A percentile compares a stretch with the other conserved stretches of the same genome.
Conservation (phyloP, 1,284 basidiomycete genomes). For the Ustilago lituana region DNA sequence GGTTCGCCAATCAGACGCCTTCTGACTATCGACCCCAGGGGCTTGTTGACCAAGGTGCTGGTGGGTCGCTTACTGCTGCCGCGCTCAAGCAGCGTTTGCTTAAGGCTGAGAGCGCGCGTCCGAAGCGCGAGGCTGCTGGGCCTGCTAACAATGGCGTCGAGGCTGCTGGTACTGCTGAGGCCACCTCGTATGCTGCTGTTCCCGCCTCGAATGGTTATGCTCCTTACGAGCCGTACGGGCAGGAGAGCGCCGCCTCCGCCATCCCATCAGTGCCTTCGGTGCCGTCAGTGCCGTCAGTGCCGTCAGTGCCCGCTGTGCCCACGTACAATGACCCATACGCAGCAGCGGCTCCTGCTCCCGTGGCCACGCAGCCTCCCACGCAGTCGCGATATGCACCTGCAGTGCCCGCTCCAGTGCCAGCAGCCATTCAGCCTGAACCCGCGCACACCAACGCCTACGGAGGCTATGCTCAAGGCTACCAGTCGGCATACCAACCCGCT, state of each 20-base stretch:
- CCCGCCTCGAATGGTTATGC: constrained; percentile 37
- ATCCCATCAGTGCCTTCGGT: constrained; percentile 3
- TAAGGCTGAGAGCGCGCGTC: constrained; percentile 49
- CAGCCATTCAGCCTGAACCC: constrained; percentile 25
- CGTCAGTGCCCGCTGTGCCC: constrained; percentile 30
- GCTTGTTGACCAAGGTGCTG: constrained; percentile 15
- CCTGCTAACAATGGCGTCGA: neutral
- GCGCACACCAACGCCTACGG: constrained; percentile 34
- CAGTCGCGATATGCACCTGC: constrained; percentile 70
- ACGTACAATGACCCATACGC: constrained; percentile 38
- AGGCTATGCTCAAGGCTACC: constrained; percentile 59
- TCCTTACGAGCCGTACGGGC: constrained; percentile 35
- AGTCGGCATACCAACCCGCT: constrained; percentile 60
- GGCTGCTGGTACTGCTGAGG: constrained; percentile 18
- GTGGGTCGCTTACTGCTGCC: constrained; percentile 20
- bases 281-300: constrained; percentile 32
- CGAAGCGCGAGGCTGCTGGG: constrained; percentile 21
- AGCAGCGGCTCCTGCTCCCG: constrained; percentile 67
- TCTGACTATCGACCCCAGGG: constrained; percentile 74
- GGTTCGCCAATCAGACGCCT: constrained; percentile 84
- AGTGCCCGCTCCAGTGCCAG: constrained; percentile 50
- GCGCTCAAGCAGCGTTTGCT: constrained; percentile 52
- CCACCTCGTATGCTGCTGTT: constrained; percentile 29
- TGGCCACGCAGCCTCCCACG: constrained; percentile 51
- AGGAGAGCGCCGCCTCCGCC: constrained; percentile 13